Evolutionary conservation across 352 stramenopile species (phyloP).

Genomic region (Phytophthora rubi): DNA sequence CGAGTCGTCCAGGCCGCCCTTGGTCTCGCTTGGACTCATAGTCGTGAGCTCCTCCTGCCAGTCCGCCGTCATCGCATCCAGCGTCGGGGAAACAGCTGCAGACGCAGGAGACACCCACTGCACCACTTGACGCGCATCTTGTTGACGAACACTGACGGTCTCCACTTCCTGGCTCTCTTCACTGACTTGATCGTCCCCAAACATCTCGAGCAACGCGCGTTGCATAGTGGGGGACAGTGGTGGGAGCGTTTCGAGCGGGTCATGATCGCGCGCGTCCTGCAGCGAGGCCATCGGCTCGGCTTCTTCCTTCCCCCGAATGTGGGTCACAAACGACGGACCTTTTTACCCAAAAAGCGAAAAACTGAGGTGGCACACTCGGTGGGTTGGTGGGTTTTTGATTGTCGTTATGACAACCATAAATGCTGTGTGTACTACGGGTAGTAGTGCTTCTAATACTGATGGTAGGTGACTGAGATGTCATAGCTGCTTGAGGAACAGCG

Average conservation of each 20-base stretch:
- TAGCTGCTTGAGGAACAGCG: slow-evolving; percentile 55
- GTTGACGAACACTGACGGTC: slow-evolving; percentile 11
- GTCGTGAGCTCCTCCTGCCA: slow-evolving; percentile 22
- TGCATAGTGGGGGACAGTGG: slow-evolving; percentile 34
- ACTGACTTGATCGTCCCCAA: slow-evolving; percentile 31
- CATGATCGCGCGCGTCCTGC: slow-evolving; percentile 7
- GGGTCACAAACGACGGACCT: slow-evolving; percentile 12
- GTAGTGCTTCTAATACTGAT: slow-evolving; percentile 31
- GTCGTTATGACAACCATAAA: slow-evolving; percentile 21
- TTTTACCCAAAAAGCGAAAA: slow-evolving; percentile 5
- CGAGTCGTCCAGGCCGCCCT: slow-evolving; percentile 14
- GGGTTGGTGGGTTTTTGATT: not conserved
- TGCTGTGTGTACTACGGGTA: slow-evolving; percentile 26
- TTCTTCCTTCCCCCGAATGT: slow-evolving; percentile 5
- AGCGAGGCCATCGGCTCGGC: slow-evolving; percentile 8
- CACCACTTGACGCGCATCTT: slow-evolving; percentile 11
- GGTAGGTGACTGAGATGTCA: slow-evolving; percentile 6
- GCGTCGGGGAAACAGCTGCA: slow-evolving; percentile 23
- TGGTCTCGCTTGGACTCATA: slow-evolving; percentile 29
- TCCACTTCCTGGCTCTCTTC: slow-evolving; percentile 4
- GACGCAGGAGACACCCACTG: slow-evolving; percentile 5
- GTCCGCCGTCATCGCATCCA: slow-evolving; percentile 15
- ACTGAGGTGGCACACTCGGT: no score
- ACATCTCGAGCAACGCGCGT: slow-evolving; percentile 27
- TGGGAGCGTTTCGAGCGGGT: slow-evolving; percentile 13